Conservation (phyloP, 164 flowering plant genomes). For the Piper longum region DNA sequence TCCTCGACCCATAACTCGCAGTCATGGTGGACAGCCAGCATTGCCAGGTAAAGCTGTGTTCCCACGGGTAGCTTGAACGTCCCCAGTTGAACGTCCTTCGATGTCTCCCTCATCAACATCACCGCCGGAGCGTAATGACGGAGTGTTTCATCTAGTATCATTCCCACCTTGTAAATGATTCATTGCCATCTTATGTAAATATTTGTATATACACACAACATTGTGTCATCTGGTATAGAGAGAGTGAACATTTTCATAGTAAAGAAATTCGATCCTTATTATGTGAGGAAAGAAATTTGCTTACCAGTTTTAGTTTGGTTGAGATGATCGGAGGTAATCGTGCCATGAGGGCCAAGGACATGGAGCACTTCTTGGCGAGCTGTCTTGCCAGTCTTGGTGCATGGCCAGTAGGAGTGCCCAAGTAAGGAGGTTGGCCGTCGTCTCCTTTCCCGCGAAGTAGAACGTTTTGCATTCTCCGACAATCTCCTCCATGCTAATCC, state of each 20-base stretch:
- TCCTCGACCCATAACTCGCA: conserved; percentile 33
- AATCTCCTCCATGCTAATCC: conserved; percentile 13
- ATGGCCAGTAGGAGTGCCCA: conserved; percentile 13
- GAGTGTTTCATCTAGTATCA: conserved; percentile 54
- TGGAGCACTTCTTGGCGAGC: conserved; percentile 16
- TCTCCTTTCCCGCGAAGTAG: conserved; percentile 20
- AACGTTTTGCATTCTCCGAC: conserved; percentile 20
- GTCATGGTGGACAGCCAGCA: conserved; percentile 44
- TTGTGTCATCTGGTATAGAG: no score
- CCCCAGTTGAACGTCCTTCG: conserved; percentile 33
- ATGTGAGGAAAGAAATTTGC: neutral
- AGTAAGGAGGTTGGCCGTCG: conserved; percentile 10
- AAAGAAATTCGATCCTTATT: no score
- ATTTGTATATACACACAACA: no score
- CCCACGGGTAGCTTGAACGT: conserved; percentile 33
- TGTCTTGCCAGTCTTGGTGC: conserved; percentile 17
- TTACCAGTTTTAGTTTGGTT: conserved; percentile 13
- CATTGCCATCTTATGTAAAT: no score
- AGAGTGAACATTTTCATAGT: no score
- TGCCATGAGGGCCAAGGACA: conserved; percentile 4
- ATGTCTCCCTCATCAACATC: conserved; percentile 27
- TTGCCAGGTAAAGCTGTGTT: conserved; percentile 33
- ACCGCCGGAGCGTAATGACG: conserved; percentile 58
- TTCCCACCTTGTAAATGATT: conserved; percentile 18
- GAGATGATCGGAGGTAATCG: conserved; percentile 9